phyloP scores from a whole-genome alignment of 371 early-diverging fungal genomes.

The Circinella minor region DNA sequence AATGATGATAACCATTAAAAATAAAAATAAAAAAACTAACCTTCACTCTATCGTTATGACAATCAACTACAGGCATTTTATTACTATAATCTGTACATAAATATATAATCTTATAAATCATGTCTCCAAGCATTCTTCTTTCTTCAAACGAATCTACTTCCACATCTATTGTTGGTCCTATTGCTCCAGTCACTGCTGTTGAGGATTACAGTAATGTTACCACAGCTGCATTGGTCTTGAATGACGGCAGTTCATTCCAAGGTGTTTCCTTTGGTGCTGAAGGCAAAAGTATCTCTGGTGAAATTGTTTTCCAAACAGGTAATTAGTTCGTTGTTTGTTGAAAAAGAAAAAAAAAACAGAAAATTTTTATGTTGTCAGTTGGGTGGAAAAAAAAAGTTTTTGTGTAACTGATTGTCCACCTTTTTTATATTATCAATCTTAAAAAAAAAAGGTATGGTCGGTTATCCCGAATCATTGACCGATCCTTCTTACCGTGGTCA shows the following conservation, averaged over 20 bases:
- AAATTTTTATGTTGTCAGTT: too few relatives aligned
- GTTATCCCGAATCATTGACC: slow-evolving; percentile 94
- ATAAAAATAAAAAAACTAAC: too few relatives aligned
- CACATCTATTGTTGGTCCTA: slow-evolving; percentile 40
- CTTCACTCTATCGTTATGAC: background rate
- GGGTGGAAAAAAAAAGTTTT: background rate
- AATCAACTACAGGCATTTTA: background rate
- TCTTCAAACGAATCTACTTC: slow-evolving; percentile 41
- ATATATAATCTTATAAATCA: slow-evolving; percentile 18
- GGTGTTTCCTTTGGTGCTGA: slow-evolving; percentile 96
- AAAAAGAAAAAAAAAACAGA: too few relatives aligned
- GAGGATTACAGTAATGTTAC: slow-evolving; percentile 51
- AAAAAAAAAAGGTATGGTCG: slow-evolving; percentile 54
- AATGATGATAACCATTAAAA: background rate
- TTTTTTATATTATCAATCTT: too few relatives aligned
- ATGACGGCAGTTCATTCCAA: slow-evolving; percentile 85
- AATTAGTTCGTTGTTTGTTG: background rate
- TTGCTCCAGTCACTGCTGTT: slow-evolving; percentile 58
- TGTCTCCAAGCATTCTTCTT: slow-evolving; percentile 45
- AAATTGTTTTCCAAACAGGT: slow-evolving; percentile 98
- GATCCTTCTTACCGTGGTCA: slow-evolving; percentile 97
- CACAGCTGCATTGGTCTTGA: slow-evolving; percentile 74
- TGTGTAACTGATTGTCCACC: slow-evolving; percentile 14
- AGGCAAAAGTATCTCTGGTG: slow-evolving; percentile 85
- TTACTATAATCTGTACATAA: slow-evolving; percentile 12